A percentile compares a stretch with the other conserved stretches of the same genome.
Conservation (phyloP, 169 alveolate species). For the Cryptosporidium ryanae region DNA sequence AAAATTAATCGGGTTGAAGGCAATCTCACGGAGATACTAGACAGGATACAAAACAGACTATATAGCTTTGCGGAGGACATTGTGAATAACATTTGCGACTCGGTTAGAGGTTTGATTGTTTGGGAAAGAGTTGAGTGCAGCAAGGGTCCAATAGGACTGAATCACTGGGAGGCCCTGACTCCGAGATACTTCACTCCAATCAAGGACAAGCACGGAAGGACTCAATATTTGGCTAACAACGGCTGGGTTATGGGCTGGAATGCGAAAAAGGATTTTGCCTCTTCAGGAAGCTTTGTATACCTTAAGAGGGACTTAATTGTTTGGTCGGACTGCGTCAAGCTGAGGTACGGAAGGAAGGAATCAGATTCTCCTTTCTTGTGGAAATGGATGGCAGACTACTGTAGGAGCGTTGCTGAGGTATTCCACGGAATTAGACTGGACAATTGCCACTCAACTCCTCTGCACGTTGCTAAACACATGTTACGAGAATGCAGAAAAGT, state of each 20-base stretch:
- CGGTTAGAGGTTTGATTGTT: slow-evolving; percentile 75
- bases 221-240: slow-evolving; percentile 78
- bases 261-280: slow-evolving; percentile 89
- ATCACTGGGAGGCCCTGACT: slow-evolving; percentile 79
- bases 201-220: slow-evolving; percentile 74
- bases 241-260: slow-evolving; percentile 89
- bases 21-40: slow-evolving; percentile 3
- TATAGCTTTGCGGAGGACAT: slow-evolving; percentile 56
- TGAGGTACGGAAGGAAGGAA: slow-evolving; percentile 89
- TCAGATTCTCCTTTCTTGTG: slow-evolving; percentile 90
- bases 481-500: slow-evolving; percentile 87
- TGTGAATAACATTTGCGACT: slow-evolving; percentile 32
- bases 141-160: slow-evolving; percentile 77
- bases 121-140: slow-evolving; percentile 78
- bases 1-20: not conserved
- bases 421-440: slow-evolving; percentile 94
- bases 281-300: slow-evolving; percentile 89
- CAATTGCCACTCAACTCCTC: slow-evolving; percentile 95
- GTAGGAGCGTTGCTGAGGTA: slow-evolving; percentile 84
- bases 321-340: slow-evolving; percentile 93
- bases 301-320: slow-evolving; percentile 89
- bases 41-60: slow-evolving; percentile 35
- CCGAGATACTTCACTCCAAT: slow-evolving; percentile 84
- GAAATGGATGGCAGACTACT: slow-evolving; percentile 91
- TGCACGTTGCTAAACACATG: slow-evolving; percentile 90